These are phyloP conservation scores for Metschnikowia picachoensis DNA, from an alignment of 805 yeast genomes.

Conservation along the genomic window DNA sequence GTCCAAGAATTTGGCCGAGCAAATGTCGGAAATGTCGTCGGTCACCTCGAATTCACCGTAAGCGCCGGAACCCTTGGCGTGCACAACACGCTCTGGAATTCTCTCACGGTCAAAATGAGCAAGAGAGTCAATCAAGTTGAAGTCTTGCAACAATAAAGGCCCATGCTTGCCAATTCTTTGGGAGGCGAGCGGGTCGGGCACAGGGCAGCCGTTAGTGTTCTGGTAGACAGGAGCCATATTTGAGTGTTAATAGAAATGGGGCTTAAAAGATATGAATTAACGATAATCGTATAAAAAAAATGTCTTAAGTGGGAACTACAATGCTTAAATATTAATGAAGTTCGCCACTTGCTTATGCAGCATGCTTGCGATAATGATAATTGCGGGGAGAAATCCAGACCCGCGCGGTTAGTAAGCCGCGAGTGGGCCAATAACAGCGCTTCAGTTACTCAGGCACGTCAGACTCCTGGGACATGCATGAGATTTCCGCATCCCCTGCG, in stretches of 20 bases:
- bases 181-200: slow-evolving; percentile 70
- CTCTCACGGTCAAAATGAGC: slow-evolving; percentile 90
- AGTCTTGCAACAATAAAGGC: slow-evolving; percentile 77
- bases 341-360: neutral
- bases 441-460: slow-evolving; percentile 3
- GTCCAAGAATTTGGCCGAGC: slow-evolving; percentile 26
- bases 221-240: slow-evolving; percentile 58
- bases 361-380: neutral
- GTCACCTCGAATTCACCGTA: slow-evolving; percentile 84
- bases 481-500: neutral
- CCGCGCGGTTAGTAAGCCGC: slow-evolving; percentile 9
- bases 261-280: neutral
- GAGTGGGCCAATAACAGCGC: slow-evolving; percentile 6
- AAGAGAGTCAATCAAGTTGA: slow-evolving; percentile 71
- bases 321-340: neutral
- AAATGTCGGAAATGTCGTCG: slow-evolving; percentile 41
- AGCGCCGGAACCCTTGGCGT: slow-evolving; percentile 93
- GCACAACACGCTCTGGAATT: slow-evolving; percentile 90
- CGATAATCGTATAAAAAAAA: no score
- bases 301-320: neutral
- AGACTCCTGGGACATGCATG: neutral
- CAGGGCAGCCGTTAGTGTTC: slow-evolving; percentile 74
- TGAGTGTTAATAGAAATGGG: neutral
- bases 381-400: slow-evolving; percentile 14
- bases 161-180: slow-evolving; percentile 75